A percentile compares a stretch with the other conserved stretches of the same genome.
Conservation (phyloP, 169 alveolate genomes). For the Plasmodium billcollinsi region DNA sequence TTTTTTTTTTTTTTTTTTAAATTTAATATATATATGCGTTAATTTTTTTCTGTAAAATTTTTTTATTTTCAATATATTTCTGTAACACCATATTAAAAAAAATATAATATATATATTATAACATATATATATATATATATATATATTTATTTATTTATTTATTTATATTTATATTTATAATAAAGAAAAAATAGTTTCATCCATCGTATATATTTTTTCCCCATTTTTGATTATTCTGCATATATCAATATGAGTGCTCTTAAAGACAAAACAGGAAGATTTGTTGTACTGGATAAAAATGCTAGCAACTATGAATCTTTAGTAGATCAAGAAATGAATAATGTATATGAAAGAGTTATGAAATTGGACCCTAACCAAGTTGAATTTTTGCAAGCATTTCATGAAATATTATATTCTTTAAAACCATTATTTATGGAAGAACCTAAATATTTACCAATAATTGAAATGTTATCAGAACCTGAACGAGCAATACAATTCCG, state of each 20-base stretch:
- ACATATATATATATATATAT: too few relatives aligned
- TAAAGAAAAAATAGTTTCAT: background rate
- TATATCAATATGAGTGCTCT: constrained; percentile 5
- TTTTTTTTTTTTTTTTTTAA: too few relatives aligned
- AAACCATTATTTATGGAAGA: constrained; percentile 81
- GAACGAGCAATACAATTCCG: constrained; percentile 85
- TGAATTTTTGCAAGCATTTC: constrained; percentile 83
- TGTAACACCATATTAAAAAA: too few relatives aligned
- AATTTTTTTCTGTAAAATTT: too few relatives aligned
- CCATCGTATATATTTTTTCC: background rate
- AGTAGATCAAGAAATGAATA: constrained; percentile 64
- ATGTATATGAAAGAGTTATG: constrained; percentile 61
- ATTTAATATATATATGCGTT: too few relatives aligned
- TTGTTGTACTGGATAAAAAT: constrained; percentile 28
- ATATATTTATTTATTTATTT: too few relatives aligned
- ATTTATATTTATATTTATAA: too few relatives aligned
- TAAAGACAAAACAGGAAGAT: constrained; percentile 55
- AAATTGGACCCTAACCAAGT: constrained; percentile 72
- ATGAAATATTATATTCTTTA: constrained; percentile 78
- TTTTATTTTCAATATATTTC: too few relatives aligned
- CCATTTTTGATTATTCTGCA: background rate
- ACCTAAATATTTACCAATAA: constrained; percentile 81
- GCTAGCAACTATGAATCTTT: constrained; percentile 40
- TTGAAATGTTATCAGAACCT: constrained; percentile 86
- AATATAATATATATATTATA: too few relatives aligned